Percentiles rank a stretch among this genome's conserved stretches.
These are phyloP conservation scores for Chalciporus chontae DNA, from an alignment of 768 basidiomycete species.

Conservation along the genomic window DNA sequence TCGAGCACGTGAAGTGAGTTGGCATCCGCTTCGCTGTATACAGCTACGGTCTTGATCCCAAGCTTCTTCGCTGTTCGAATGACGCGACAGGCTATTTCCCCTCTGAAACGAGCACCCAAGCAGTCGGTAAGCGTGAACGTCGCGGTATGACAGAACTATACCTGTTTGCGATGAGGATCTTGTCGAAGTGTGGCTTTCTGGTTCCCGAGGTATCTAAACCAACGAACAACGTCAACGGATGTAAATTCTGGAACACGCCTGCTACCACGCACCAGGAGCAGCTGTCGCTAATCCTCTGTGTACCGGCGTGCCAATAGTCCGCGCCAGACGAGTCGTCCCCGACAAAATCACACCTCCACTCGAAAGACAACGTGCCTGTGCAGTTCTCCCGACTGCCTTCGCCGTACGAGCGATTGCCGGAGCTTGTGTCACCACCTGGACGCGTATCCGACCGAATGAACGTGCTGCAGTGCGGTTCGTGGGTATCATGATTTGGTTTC, in stretches of 20 bases:
- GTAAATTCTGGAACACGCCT: not conserved
- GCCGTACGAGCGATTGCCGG: slow-evolving; percentile 1
- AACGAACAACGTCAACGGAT: not conserved
- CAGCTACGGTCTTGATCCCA: slow-evolving; percentile 88
- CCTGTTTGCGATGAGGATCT: slow-evolving; percentile 92
- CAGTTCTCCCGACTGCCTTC: slow-evolving; percentile 8
- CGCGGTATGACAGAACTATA: slow-evolving; percentile 1
- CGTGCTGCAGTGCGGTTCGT: slow-evolving; percentile 26
- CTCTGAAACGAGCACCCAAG: slow-evolving; percentile 42
- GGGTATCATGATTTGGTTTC: slow-evolving; percentile 26
- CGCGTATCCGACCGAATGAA: slow-evolving; percentile 21
- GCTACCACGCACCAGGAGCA: slow-evolving; percentile 13
- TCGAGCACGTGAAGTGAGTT: slow-evolving; percentile 79
- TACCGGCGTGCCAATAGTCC: not conserved
- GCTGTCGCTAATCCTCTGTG: slow-evolving; percentile 18
- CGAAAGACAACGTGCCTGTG: slow-evolving; percentile 5
- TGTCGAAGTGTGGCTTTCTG: slow-evolving; percentile 69
- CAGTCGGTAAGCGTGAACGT: not conserved
- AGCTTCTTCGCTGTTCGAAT: slow-evolving; percentile 86
- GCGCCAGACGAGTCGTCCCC: not conserved
- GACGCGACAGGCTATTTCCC: slow-evolving; percentile 94
- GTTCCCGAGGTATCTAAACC: slow-evolving; percentile 1
- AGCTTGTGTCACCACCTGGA: slow-evolving; percentile 10
- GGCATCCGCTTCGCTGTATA: slow-evolving; percentile 85
- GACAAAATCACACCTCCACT: not conserved